Evolutionary conservation across 148 eudicot species (phyloP), one percentile per base, ranked within the genome.

Genomic region (Vaccinium macrocarpon): DNA sequence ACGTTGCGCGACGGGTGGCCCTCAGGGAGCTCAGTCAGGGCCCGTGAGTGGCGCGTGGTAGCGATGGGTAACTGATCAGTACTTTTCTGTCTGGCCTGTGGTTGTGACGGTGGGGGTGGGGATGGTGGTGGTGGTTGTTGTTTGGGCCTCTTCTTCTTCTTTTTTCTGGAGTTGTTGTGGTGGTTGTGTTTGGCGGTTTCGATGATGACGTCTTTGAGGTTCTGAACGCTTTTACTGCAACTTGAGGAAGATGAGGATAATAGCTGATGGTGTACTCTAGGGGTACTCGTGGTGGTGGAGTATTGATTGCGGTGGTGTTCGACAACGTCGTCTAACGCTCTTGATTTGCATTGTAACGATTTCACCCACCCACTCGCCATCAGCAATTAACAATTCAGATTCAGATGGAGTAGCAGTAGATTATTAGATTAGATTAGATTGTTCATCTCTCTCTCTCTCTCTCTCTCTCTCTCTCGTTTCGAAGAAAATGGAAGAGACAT

Each of bases 1-100:
- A 96, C 99, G 25, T 96, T 96, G 8, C 99, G 90, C 0, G 99
- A 96, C 0, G 98, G 97, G 82, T 96, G 97, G 7, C 95, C 98
- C 27, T 79, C 89, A 21, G 88, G 95, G 1, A 96, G 88, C 88
- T 94, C 97, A 21, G 95, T 80, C 14, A 96, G 91, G 0, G 82
- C 81, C 25, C 83, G 88, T 62, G 80, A 78, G 0, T 56, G 57
- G 83, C 25, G 72, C 84, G 64, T 80, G 74, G 42, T 53, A 42
- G 46, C 46, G 46, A 42, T 42, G 6, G 46, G 46, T 42, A 35
- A 35, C 38, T 42, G 46, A 4, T 42, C 46, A 42, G 6, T 42
- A 42, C 46, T 42, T 42, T 42, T 42, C 46, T 42, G 46, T 6
- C 46, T 42, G 46, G 46, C 46, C 46, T 42, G 46, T 42, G 46